Evolutionary conservation across 1,284 basidiomycete species (phyloP).

Genomic region (Cutaneotrichosporon sp.): DNA sequence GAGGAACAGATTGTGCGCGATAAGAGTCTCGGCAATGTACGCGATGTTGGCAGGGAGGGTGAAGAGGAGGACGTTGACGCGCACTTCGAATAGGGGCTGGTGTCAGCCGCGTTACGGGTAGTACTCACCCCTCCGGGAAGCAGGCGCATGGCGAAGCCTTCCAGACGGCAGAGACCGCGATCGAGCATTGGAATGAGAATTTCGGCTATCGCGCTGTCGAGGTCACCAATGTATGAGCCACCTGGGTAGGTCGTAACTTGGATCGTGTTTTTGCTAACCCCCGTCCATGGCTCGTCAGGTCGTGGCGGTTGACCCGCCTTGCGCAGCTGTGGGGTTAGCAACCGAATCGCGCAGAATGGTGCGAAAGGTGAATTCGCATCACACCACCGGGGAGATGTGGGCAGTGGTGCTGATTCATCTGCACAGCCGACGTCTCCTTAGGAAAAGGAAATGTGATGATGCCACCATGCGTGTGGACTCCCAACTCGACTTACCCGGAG

Average conservation of each 20-base stretch:
- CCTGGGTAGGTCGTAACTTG: slow-evolving; percentile 55
- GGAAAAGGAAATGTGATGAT: no score
- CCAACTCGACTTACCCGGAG: slow-evolving; percentile 56
- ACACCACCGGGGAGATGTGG: no score
- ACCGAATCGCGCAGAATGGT: no score
- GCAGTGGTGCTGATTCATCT: slow-evolving; percentile 1
- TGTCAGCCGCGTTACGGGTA: neutral
- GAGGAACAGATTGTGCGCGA: slow-evolving; percentile 63
- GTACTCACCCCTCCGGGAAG: slow-evolving; percentile 44
- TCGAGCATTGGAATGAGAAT: slow-evolving; percentile 72
- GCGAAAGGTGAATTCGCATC: no score
- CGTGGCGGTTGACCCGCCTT: slow-evolving; percentile 52
- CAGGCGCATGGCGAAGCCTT: slow-evolving; percentile 56
- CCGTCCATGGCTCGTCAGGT: slow-evolving; percentile 53
- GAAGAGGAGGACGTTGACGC: slow-evolving; percentile 80
- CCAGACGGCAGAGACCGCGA: slow-evolving; percentile 75
- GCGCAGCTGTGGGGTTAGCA: slow-evolving; percentile 27
- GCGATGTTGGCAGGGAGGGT: slow-evolving; percentile 85
- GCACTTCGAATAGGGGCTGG: slow-evolving; percentile 43
- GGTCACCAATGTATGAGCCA: slow-evolving; percentile 63
- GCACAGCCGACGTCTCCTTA: no score
- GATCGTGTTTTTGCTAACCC: slow-evolving; percentile 63
- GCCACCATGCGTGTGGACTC: no score
- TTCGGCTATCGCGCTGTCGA: slow-evolving; percentile 74
- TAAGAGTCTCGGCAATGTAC: slow-evolving; percentile 70